Evolutionary conservation across 495 filamentous ascomycete genomes (phyloP), one percentile per base, ranked within the genome.

Genomic region (Jackrogersella minutella): DNA sequence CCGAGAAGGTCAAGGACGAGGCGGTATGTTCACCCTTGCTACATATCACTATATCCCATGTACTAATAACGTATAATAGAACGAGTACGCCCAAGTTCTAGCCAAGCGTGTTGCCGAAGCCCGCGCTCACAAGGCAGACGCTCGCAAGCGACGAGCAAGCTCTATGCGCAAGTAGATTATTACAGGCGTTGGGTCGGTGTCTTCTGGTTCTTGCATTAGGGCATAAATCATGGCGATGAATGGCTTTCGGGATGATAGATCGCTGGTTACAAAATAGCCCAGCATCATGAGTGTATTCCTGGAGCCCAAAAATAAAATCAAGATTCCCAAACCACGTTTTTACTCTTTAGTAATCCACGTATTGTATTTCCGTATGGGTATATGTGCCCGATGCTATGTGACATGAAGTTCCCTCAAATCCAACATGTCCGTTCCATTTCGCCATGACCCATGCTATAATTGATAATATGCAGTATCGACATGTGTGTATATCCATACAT

Each of bases 1-100:
- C 93, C 73, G 96, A 97, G 86, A 87, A 91, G 80, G 87, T 90
- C 79, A 97, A 96, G 86, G 96, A 99, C 82, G 95, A 95, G 85
- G 96, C 95, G 24, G 95, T 99, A 96, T 76, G 93, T 89, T 72
- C 37, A 55, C 44, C 37, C 19, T 40, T 13, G 54, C 31, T 34
- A 34, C 21, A 13, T 13, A 13, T n/a, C 22, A 1, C 17, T 22
- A 36, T 9, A 31, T 3, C 10, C 34, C 43, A 34, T 31, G 64
- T 73, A 62, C 73, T 79, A 66, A 85, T 84, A 76, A 81, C 60
- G 39, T 36, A 13, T 30, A 70, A 62, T 52, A 90, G 90, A 93
- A 90, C 82, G 95, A 98, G 82, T 99, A 99, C 80, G 87, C 93
- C 68, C 85, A 91, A 81, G 82, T 98, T 80, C 86, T 98, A 52